Conservation (phyloP, 257 asterid genomes). For the Solanum dulcamara region DNA sequence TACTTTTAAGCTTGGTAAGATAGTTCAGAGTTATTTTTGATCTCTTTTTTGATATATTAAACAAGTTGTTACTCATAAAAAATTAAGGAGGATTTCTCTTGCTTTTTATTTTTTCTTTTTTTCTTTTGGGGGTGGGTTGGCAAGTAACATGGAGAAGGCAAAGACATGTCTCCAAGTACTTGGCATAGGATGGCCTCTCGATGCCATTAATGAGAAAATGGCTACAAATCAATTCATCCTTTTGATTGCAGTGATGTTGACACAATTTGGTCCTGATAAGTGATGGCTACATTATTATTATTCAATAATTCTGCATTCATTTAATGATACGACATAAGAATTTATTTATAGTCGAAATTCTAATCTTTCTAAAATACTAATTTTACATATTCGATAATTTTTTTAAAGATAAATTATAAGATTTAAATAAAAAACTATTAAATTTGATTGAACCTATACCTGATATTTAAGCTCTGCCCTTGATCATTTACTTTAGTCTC, state of each 20-base stretch:
- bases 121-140: not conserved
- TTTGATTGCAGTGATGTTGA: not conserved
- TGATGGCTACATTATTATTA: not conserved
- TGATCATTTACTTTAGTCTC: not conserved
- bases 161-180: not conserved
- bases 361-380: not conserved
- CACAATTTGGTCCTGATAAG: not conserved
- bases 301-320: not conserved
- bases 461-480: not conserved
- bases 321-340: accelerated
- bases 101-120: not conserved
- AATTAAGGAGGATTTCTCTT: not conserved
- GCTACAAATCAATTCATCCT: constrained; percentile 1
- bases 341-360: not conserved
- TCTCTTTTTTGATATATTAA: not conserved
- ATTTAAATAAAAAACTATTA: not conserved
- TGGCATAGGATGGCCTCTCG: constrained; percentile 4
- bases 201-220: constrained; percentile 16
- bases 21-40: no score
- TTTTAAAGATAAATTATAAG: not conserved
- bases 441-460: not conserved
- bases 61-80: not conserved
- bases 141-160: not conserved
- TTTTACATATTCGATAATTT: not conserved
- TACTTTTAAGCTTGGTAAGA: no score